Conservation (phyloP, 1,284 basidiomycete genomes). For the Ceratobasidium sp. region DNA sequence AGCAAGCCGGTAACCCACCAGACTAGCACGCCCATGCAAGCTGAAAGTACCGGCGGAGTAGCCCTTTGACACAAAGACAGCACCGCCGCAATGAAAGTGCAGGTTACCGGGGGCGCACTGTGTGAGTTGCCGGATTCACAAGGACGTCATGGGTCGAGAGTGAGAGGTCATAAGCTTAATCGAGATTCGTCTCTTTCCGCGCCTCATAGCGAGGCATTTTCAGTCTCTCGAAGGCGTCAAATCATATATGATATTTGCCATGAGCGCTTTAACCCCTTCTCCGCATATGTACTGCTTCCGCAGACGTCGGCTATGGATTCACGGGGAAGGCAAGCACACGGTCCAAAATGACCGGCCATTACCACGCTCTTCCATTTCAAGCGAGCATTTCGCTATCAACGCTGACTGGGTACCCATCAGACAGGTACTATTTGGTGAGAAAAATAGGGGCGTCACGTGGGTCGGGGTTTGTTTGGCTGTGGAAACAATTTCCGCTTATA, state of each 20-base stretch:
- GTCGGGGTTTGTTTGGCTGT: constrained; percentile 25
- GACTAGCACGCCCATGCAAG: neutral
- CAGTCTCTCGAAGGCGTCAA: neutral
- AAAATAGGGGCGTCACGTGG: constrained; percentile 20
- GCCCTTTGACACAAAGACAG: neutral
- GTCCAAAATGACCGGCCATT: constrained; percentile 14
- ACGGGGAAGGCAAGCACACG: neutral
- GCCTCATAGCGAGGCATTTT: neutral
- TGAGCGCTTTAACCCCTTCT: neutral
- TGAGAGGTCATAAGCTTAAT: neutral
- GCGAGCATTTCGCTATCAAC: constrained; percentile 5
- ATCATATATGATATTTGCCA: neutral
- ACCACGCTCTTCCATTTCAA: constrained; percentile 17
- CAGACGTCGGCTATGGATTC: neutral
- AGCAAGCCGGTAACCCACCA: too few species aligned
- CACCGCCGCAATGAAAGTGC: neutral
- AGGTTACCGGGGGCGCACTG: neutral
- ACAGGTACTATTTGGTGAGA: neutral
- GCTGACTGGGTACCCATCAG: neutral
- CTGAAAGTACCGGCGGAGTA: neutral
- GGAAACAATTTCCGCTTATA: neutral
- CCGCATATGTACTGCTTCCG: too few species aligned
- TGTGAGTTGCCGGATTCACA: constrained; percentile 7
- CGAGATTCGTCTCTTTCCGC: neutral
- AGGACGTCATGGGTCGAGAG: neutral